Evolutionary conservation across 768 basidiomycete genomes (phyloP), one percentile per base, ranked within the genome.

Genomic region (Boletus sensibilis): DNA sequence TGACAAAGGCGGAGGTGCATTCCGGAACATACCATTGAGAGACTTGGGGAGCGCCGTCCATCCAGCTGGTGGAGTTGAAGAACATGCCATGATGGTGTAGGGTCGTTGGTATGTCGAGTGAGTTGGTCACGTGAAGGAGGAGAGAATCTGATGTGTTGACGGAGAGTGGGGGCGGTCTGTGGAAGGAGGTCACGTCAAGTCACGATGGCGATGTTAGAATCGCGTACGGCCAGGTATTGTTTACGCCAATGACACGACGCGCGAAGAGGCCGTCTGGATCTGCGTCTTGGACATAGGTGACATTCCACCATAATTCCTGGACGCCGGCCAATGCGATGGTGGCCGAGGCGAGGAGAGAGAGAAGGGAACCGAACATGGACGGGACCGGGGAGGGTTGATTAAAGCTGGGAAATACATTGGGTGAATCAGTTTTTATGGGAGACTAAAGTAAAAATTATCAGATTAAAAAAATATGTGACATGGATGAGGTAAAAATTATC

Each of bases 61-160:
- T 88, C 86, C 90, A 97, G 18, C 84, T 82, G 0, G 89, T 81
- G 2, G 82, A 80, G 69, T 94, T 95, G 79, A 97, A 94, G 75
- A 85, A 94, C 88, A 96, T 92, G 59, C 96, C 96, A 73, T 97
- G 95, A 67, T 95, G 89, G 70, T 98, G 96, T 16, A 98, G 74
- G 1, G 87, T 80, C 0, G 89, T 81, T 0, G 86, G 81, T 27
- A 75, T 60, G 52, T 88, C 84, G 53, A 95, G 71, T 3, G 81
- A 82, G 71, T 95, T 94, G 29, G 77, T 77, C 6, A 86, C 84
- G 68, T 98, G 94, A 0, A 98, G 79, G 27, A 88, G 64, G 31
- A 97, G 76, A 0, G 82, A 82, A 70, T 98, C 93, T 20, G 79
- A 79, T 6, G 83, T 80, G 58, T 79, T 80, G 12, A 94, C 82